Percentiles rank a stretch among this genome's conserved stretches.
Conservation (phyloP, 768 basidiomycete genomes). For the Tricholomella constricta region DNA sequence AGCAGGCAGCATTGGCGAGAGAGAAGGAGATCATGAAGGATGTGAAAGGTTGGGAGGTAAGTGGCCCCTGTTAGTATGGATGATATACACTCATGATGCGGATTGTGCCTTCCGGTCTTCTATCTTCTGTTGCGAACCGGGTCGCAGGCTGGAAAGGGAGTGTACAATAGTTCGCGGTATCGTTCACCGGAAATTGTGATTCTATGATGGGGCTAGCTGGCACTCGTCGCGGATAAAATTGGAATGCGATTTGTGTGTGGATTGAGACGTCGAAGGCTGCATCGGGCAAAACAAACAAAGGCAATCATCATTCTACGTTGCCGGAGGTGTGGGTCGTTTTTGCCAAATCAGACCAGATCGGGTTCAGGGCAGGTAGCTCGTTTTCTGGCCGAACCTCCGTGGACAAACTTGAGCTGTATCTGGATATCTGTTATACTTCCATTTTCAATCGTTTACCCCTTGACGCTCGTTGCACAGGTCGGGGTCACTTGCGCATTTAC, state of each 20-base stretch:
- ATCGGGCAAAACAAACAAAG: slow-evolving; percentile 2
- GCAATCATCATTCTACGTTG: neutral
- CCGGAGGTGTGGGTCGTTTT: slow-evolving; percentile 4
- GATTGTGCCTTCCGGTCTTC: slow-evolving; percentile 25
- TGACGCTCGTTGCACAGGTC: neutral
- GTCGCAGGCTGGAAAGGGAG: slow-evolving; percentile 77
- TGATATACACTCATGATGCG: slow-evolving; percentile 23
- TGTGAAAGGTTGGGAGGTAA: slow-evolving; percentile 91
- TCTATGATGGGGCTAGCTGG: slow-evolving; percentile 26
- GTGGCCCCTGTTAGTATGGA: slow-evolving; percentile 33
- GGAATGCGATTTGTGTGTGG: neutral
- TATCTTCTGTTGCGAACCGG: slow-evolving; percentile 16
- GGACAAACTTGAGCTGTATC: neutral
- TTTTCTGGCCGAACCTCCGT: neutral
- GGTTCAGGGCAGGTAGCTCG: slow-evolving; percentile 4
- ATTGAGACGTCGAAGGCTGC: neutral
- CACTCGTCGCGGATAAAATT: slow-evolving; percentile 1
- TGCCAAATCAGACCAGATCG: slow-evolving; percentile 5
- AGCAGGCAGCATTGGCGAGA: slow-evolving; percentile 72
- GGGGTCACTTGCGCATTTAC: no score
- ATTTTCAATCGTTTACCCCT: slow-evolving; percentile 1
- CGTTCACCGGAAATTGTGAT: slow-evolving; percentile 44
- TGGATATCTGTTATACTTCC: neutral
- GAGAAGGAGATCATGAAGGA: slow-evolving; percentile 96
- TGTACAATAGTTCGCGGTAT: slow-evolving; percentile 82